Evolutionary conservation across 768 basidiomycete genomes (phyloP).

Genomic region (Tephrocybe sp.): DNA sequence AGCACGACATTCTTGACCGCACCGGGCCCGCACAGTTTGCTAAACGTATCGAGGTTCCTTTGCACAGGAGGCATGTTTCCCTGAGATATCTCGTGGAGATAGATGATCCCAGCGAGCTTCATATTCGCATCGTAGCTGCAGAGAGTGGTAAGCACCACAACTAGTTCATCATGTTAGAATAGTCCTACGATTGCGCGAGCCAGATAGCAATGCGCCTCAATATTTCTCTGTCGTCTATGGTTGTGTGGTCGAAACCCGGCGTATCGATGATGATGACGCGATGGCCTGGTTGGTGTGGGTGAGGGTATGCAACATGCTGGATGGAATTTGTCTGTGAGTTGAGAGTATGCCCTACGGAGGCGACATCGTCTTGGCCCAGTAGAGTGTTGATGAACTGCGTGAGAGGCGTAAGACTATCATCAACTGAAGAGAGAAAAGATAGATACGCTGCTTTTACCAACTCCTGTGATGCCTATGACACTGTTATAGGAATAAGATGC

Average conservation of each 20-base stretch:
- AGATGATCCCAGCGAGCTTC: conserved; percentile 27
- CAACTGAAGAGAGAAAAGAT: neutral
- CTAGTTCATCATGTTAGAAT: neutral
- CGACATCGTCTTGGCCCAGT: conserved; percentile 13
- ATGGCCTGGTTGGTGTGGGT: conserved; percentile 8
- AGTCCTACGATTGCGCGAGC: conserved; percentile 19
- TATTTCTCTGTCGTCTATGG: conserved; percentile 20
- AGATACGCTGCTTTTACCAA: conserved; percentile 19
- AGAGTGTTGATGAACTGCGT: conserved; percentile 25
- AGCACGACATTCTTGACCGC: conserved; percentile 47
- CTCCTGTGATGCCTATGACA: conserved; percentile 19
- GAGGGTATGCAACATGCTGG: conserved; percentile 16
- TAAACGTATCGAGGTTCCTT: conserved; percentile 47
- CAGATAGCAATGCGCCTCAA: conserved; percentile 19
- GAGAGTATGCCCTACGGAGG: conserved; percentile 15
- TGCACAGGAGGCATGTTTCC: conserved; percentile 38
- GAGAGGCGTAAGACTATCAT: neutral
- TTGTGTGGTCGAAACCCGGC: conserved; percentile 23
- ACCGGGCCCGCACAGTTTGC: conserved; percentile 45
- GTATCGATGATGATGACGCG: conserved; percentile 21
- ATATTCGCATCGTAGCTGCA: conserved; percentile 23
- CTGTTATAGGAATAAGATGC: neutral
- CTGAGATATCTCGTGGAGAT: conserved; percentile 32
- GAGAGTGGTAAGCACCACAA: neutral
- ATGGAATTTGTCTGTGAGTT: conserved; percentile 19